Evolutionary conservation across 2,329 filamentous ascomycete genomes (phyloP), one percentile per base, ranked within the genome.

Genomic region (Cladosporium sp.): DNA sequence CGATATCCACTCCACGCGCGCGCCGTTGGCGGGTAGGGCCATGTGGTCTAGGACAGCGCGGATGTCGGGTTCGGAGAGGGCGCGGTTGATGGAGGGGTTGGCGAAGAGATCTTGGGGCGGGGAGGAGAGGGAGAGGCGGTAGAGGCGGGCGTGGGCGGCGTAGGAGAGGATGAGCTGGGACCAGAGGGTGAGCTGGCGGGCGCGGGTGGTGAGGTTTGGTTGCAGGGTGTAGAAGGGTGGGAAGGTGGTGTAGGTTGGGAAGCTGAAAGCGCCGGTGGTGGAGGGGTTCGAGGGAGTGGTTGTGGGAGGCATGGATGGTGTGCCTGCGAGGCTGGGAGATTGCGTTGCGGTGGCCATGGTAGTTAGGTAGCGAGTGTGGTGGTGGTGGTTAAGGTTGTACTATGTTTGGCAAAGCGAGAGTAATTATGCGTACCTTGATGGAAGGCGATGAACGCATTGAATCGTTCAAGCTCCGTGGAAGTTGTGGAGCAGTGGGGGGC

Each of bases 171-270:
- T 87, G 18, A 97, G 86, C 34, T 86, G 79, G n/a, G 90, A 88
- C 95, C 95, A 99, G 79, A 93, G 93, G 66, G 86, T 82, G 67
- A 93, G 88, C 75, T 95, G 92, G 54, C 89, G 88, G 78, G 89
- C 86, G 75, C 85, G 89, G 11, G 91, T 94, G 32, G 86, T 85
- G 67, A 87, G 83, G 80, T 92, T 92, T 39, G 89, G 86, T 78
- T 95, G 91, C 63, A 87, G 88, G 64, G 90, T 93, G 86, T 91
- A 95, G 88, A 95, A 93, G 75, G 91, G 89, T 0, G 91, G 91
- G 82, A 92, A 94, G 80, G 82, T 81, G 84, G 93, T 90, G 76
- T 82, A 81, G 11, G 79, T 74, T 39, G 81, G 80, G 70, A 80
- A 80, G 66, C 67, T 63, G 76, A 81, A 82, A 70, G 67, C 57